A percentile compares a stretch with the other conserved stretches of the same genome.
phyloP scores from a whole-genome alignment of 805 yeast species.

The Torulaspora franciscae region DNA sequence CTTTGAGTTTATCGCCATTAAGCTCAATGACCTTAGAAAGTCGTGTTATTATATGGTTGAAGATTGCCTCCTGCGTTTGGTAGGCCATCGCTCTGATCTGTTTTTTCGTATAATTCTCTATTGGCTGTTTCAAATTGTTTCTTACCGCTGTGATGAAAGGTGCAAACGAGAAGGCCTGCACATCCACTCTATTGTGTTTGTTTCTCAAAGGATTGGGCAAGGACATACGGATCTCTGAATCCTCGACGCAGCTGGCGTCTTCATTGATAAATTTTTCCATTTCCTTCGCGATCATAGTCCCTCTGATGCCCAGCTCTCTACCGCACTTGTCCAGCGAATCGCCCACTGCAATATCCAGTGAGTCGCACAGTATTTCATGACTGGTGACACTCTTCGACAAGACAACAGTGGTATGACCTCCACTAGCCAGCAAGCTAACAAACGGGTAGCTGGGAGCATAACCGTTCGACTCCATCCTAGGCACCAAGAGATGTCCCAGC shows the following conservation, averaged over 20 bases:
- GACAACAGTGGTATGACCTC: slow-evolving; percentile 92
- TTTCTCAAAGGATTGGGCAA: slow-evolving; percentile 53
- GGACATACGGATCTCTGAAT: slow-evolving; percentile 11
- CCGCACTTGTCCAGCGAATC: slow-evolving; percentile 93
- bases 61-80: slow-evolving; percentile 59
- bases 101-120: slow-evolving; percentile 15
- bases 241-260: slow-evolving; percentile 4
- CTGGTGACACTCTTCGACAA: slow-evolving; percentile 52
- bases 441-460: slow-evolving; percentile 56
- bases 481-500: slow-evolving; percentile 82
- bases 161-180: slow-evolving; percentile 67
- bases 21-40: slow-evolving; percentile 44
- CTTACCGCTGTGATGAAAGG: slow-evolving; percentile 60
- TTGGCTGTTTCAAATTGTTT: slow-evolving; percentile 27
- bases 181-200: slow-evolving; percentile 42
- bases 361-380: slow-evolving; percentile 70
- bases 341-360: slow-evolving; percentile 87
- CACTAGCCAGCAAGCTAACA: slow-evolving; percentile 74
- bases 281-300: slow-evolving; percentile 83
- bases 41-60: slow-evolving; percentile 67
- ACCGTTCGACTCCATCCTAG: slow-evolving; percentile 47
- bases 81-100: slow-evolving; percentile 47
- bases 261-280: slow-evolving; percentile 51
- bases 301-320: slow-evolving; percentile 70
- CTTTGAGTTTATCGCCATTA: slow-evolving; percentile 39